phyloP scores from a whole-genome alignment of 768 basidiomycete genomes.

The Agrocybe pediades region DNA sequence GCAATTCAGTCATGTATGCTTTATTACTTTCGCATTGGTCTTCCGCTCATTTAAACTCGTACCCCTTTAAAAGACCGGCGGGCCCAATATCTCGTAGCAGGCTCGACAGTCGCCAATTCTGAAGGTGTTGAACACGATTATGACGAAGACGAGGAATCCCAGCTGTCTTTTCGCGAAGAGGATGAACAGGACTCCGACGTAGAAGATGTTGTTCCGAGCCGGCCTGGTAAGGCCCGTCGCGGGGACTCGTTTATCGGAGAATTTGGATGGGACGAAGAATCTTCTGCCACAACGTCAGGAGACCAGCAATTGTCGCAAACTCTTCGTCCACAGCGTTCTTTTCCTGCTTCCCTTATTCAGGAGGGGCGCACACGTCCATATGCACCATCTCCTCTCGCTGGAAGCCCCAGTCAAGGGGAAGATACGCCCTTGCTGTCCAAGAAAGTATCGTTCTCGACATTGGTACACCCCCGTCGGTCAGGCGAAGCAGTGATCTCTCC shows the following conservation, averaged over 20 bases:
- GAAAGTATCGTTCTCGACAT: conserved; percentile 35
- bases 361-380: not conserved
- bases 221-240: conserved; percentile 9
- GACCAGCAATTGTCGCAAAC: conserved; percentile 3
- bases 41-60: not conserved
- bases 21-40: not conserved
- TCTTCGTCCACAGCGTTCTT: conserved; percentile 1
- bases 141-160: conserved; percentile 37
- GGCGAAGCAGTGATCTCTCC: not conserved
- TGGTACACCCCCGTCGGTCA: conserved; percentile 9
- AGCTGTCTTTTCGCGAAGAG: conserved; percentile 17
- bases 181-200: conserved; percentile 24
- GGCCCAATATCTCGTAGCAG: conserved; percentile 65
- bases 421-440: conserved; percentile 43
- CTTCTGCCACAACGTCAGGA: conserved; percentile 12
- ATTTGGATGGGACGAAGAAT: conserved; percentile 35
- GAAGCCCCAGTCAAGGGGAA: conserved; percentile 18
- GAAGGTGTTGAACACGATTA: conserved; percentile 40
- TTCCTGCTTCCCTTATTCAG: not conserved
- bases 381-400: not conserved
- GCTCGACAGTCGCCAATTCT: conserved; percentile 54
- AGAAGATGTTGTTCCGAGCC: conserved; percentile 17
- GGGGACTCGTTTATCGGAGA: conserved; percentile 30
- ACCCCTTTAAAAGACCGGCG: conserved; percentile 54
- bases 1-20: conserved; percentile 62